Conservation (phyloP, 352 stramenopile species). For the Phytopythium mirpurense region DNA sequence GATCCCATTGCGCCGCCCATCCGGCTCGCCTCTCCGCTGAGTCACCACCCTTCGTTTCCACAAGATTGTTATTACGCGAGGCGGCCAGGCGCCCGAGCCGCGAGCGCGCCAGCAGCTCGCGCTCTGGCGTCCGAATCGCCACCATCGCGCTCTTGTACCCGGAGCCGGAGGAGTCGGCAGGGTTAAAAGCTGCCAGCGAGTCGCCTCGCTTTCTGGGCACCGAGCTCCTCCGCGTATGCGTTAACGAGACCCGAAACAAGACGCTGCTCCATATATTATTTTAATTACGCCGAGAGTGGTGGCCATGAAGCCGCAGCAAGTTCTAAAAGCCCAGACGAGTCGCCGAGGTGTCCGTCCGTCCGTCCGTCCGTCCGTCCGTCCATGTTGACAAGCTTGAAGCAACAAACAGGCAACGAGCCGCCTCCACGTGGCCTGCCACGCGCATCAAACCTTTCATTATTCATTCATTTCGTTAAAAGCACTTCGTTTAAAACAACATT, state of each 20-base stretch:
- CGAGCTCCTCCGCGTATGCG: not conserved
- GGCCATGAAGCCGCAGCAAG: too few species aligned
- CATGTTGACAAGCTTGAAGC: not conserved
- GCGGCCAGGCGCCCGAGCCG: not conserved
- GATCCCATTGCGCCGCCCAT: not conserved
- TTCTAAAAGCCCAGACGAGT: too few species aligned
- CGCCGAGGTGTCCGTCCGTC: too few species aligned
- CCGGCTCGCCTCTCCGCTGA: not conserved
- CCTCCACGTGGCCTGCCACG: not conserved
- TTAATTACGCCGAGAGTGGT: too few species aligned
- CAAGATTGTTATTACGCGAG: constrained; percentile 8
- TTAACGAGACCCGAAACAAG: not conserved
- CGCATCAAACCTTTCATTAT: not conserved
- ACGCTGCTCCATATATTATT: not conserved
- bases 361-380: too few species aligned
- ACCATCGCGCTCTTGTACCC: constrained; percentile 2
- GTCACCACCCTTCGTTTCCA: not conserved
- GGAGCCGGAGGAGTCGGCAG: not conserved
- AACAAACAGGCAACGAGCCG: not conserved
- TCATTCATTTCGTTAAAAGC: too few species aligned
- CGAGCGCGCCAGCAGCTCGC: constrained; percentile 1
- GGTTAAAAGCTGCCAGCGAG: too few species aligned
- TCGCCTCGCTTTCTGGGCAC: not conserved
- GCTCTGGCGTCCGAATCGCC: constrained; percentile 4
- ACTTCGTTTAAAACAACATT: too few species aligned